Evolutionary conservation across 192 early-diverging fungal species (phyloP).

Genomic region (Rhizophagus sp.): DNA sequence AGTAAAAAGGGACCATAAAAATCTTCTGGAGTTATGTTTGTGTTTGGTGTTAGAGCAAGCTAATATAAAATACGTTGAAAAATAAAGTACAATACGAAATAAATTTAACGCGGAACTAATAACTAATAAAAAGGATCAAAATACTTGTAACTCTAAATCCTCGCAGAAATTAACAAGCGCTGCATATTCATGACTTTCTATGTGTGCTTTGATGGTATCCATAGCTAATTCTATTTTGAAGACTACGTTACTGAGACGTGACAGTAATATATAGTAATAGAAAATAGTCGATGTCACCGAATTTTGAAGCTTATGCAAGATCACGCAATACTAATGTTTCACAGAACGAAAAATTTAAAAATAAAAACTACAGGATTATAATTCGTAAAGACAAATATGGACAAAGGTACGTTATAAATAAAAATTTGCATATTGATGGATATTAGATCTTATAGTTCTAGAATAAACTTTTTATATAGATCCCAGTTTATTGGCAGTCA

Average conservation of each 20-base stretch:
- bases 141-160: conserved; percentile 31
- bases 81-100: background rate
- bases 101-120: too few relatives aligned
- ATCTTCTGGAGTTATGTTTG: conserved; percentile 21
- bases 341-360: too few relatives aligned
- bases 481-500: background rate
- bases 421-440: background rate
- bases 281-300: too few relatives aligned
- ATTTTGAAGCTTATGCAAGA: background rate
- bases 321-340: background rate
- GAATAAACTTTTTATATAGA: conserved; percentile 1
- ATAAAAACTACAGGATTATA: too few relatives aligned
- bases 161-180: conserved; percentile 28
- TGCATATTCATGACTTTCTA: conserved; percentile 10
- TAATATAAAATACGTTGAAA: background rate
- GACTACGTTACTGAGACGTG: background rate
- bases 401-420: background rate
- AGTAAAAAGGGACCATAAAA: conserved; percentile 24
- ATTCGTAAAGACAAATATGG: background rate
- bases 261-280: background rate
- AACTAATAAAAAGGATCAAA: background rate
- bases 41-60: conserved; percentile 22
- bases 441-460: background rate
- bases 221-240: background rate
- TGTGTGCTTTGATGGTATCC: conserved; percentile 24